phyloP scores from a whole-genome alignment of 1,284 basidiomycete species.

The Dichomitus squalens region DNA sequence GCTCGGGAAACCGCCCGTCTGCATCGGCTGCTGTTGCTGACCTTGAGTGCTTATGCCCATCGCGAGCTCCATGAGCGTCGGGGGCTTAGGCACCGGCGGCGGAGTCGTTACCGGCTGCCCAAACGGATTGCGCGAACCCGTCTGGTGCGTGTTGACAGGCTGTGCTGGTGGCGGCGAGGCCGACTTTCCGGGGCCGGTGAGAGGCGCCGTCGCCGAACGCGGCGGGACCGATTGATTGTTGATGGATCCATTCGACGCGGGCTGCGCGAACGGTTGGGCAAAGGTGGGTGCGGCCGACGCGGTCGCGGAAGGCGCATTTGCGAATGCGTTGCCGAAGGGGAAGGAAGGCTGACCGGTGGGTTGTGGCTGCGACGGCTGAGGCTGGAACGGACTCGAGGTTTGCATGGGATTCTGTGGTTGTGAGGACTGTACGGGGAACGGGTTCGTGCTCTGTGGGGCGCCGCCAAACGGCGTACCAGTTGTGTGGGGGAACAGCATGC shows the following conservation, averaged over 20 bases:
- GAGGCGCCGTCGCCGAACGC: slow-evolving; percentile 72
- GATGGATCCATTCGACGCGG: slow-evolving; percentile 12
- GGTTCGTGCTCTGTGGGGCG: slow-evolving; percentile 28
- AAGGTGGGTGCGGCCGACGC: slow-evolving; percentile 15
- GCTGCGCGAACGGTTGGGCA: slow-evolving; percentile 25
- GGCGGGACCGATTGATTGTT: slow-evolving; percentile 36
- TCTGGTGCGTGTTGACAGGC: slow-evolving; percentile 85
- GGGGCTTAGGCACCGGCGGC: slow-evolving; percentile 73
- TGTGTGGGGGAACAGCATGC: slow-evolving; percentile 65
- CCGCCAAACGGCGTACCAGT: slow-evolving; percentile 49
- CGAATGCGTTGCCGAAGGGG: slow-evolving; percentile 15
- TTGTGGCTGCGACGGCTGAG: slow-evolving; percentile 6
- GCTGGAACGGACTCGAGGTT: slow-evolving; percentile 24
- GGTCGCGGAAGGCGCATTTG: slow-evolving; percentile 9
- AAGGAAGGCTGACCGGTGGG: slow-evolving; percentile 26
- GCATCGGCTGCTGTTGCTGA: slow-evolving; percentile 26
- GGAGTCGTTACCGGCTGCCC: slow-evolving; percentile 72
- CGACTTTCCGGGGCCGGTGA: slow-evolving; percentile 33
- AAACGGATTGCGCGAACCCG: slow-evolving; percentile 95
- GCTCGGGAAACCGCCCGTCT: slow-evolving; percentile 14
- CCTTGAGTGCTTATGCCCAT: slow-evolving; percentile 42
- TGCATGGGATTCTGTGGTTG: slow-evolving; percentile 19
- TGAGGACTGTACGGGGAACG: slow-evolving; percentile 29
- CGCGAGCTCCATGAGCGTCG: slow-evolving; percentile 82
- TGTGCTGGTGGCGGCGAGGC: slow-evolving; percentile 45